Evolutionary conservation across 257 asterid species (phyloP).

Genomic region (Solanum tarapatanum): DNA sequence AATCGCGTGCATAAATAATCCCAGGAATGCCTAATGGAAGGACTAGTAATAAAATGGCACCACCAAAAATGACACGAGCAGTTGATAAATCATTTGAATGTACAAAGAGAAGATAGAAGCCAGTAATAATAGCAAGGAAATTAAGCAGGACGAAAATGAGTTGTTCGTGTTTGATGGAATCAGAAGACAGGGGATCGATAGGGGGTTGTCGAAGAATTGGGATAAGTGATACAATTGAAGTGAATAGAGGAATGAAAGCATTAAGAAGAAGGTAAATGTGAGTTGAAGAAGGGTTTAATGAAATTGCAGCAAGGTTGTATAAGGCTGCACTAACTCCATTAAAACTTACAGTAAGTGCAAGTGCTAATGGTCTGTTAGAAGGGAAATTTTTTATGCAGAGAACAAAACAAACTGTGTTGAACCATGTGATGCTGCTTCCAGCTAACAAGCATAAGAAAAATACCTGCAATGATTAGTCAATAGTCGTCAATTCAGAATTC

Average conservation of each 20-base stretch:
- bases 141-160: slow-evolving; percentile 40
- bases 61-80: slow-evolving; percentile 37
- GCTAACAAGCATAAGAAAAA: slow-evolving; percentile 66
- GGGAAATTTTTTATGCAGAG: slow-evolving; percentile 86
- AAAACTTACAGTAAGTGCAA: slow-evolving; percentile 75
- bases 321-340: slow-evolving; percentile 87
- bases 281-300: slow-evolving; percentile 41
- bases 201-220: slow-evolving; percentile 69
- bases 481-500: neutral
- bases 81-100: slow-evolving; percentile 22
- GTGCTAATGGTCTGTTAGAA: slow-evolving; percentile 60
- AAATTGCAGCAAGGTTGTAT: slow-evolving; percentile 60
- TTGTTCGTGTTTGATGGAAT: slow-evolving; percentile 41
- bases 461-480: slow-evolving; percentile 30
- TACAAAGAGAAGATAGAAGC: slow-evolving; percentile 68
- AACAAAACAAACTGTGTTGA: slow-evolving; percentile 83
- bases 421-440: slow-evolving; percentile 93
- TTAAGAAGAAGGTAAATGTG: slow-evolving; percentile 73
- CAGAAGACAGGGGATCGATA: slow-evolving; percentile 15
- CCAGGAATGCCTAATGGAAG: slow-evolving; percentile 70
- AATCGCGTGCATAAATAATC: slow-evolving; percentile 44
- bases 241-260: slow-evolving; percentile 54
- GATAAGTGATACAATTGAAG: slow-evolving; percentile 36
- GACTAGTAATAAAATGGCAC: slow-evolving; percentile 53
- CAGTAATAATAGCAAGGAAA: slow-evolving; percentile 48